Percentiles rank a stretch among this genome's conserved stretches.
Evolutionary conservation across 257 asterid genomes (phyloP).

Genomic region (Solanum pennellii): DNA sequence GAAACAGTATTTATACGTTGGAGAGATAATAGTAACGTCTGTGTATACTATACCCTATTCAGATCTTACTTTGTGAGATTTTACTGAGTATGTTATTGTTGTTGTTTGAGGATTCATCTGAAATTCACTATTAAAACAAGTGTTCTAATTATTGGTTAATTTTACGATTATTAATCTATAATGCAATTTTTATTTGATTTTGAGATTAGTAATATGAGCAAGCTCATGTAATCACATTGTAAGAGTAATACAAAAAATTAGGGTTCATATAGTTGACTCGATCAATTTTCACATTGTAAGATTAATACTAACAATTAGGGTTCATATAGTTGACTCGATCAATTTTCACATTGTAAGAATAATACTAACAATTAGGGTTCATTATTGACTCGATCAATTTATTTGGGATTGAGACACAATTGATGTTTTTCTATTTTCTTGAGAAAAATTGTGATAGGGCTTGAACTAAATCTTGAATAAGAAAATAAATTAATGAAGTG

Average conservation of each 20-base stretch:
- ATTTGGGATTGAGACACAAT: background rate
- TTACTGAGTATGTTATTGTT: background rate
- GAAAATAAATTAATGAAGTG: background rate
- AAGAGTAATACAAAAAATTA: background rate
- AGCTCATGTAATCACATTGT: background rate
- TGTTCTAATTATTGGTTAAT: background rate
- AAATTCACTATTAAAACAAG: background rate
- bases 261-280: background rate
- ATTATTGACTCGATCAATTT: background rate
- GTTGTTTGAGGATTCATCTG: background rate
- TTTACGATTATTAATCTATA: background rate
- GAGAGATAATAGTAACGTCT: background rate
- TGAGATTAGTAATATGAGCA: background rate
- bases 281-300: background rate
- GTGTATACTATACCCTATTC: fast-evolving
- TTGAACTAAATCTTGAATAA: background rate
- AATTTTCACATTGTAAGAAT: background rate
- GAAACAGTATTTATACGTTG: fast-evolving
- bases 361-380: background rate
- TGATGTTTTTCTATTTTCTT: background rate
- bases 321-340: background rate
- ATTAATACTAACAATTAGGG: background rate
- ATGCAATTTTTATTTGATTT: background rate
- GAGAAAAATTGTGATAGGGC: background rate
- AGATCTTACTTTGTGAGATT: background rate